Evolutionary conservation across 1,139 yeast genomes (phyloP), one percentile per base, ranked within the genome.

Genomic region (Arxiozyma bovina): DNA sequence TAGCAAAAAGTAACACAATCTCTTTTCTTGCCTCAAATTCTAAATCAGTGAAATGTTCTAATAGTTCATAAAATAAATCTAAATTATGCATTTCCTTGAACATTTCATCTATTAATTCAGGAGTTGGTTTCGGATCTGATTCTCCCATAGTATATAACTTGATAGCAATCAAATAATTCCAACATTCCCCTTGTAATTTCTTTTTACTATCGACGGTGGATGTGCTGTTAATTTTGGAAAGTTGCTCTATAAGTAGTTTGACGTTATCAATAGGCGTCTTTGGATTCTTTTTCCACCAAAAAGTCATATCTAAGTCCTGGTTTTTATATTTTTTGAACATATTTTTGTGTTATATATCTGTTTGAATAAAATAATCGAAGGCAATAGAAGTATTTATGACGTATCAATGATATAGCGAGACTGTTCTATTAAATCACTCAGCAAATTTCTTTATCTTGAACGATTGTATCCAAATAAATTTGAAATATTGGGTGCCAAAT

Each of bases 1-100:
- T 82, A 62, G 84, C 81, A 67, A 89, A 90, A 53, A 93, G 70
- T 17, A 81, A 75, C 15, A 82, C 79, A 18, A 89, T 95, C 63
- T 87, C 95, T 66, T 91, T 90, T 56, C 96, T 77, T 45, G 96
- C 82, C 67, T 93, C 98, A 69, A 93, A 91, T 61, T 89, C 97
- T 55, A 93, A 76, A 46, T 77, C 77, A 18, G 74, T 73, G 57
- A 93, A 73, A 62, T 83, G 79, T 42, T 73, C 68, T 21, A 88
- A 75, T 56, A 93, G 71, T 42, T 77, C 75, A 60, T 78, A 79
- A 44, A 93, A 77, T 54, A 87, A 74, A 67, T 90, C 96, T 0
- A 87, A 75, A n/a, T 79, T 55, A 71, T 69, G 54, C 66, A 72
- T 66, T 11, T 66, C 68, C 48, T 52, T 54, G 53, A 66, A 67